Evolutionary conservation across 805 yeast species (phyloP).

Genomic region (Saturnispora dispora): DNA sequence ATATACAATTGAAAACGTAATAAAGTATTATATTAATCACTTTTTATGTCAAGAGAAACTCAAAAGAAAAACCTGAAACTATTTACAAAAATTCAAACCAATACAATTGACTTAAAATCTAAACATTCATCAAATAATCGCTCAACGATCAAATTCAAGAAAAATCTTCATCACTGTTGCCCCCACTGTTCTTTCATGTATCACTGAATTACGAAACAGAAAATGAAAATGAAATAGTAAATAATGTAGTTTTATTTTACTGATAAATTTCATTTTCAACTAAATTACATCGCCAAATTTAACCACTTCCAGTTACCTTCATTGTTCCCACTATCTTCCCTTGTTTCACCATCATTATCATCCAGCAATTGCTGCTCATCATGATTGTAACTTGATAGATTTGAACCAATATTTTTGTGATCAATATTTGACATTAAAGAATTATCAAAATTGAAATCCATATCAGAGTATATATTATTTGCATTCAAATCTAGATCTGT

Average conservation of each 20-base stretch:
- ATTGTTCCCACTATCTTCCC: neutral
- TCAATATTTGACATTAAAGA: neutral
- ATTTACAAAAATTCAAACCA: neutral
- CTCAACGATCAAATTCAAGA: conserved; percentile 1
- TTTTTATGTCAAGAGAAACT: neutral
- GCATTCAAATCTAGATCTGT: conserved; percentile 1
- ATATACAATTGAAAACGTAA: neutral
- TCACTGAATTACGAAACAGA: neutral
- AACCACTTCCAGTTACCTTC: conserved; percentile 8
- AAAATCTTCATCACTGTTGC: neutral
- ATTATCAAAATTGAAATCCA: conserved; percentile 5
- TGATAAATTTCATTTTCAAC: neutral
- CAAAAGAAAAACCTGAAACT: neutral
- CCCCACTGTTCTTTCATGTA: neutral
- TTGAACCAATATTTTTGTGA: neutral
- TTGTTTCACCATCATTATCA: neutral
- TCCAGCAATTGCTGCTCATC: neutral
- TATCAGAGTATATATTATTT: conserved; percentile 1
- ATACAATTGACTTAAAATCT: neutral
- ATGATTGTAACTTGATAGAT: neutral
- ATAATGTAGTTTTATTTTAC: neutral
- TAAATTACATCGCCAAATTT: conserved; percentile 2
- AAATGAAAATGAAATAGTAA: neutral
- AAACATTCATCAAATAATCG: neutral
- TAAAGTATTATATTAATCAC: neutral